These are phyloP conservation scores for Colletotrichum karsti DNA, from an alignment of 2,329 filamentous ascomycete genomes.

Conservation along the genomic window DNA sequence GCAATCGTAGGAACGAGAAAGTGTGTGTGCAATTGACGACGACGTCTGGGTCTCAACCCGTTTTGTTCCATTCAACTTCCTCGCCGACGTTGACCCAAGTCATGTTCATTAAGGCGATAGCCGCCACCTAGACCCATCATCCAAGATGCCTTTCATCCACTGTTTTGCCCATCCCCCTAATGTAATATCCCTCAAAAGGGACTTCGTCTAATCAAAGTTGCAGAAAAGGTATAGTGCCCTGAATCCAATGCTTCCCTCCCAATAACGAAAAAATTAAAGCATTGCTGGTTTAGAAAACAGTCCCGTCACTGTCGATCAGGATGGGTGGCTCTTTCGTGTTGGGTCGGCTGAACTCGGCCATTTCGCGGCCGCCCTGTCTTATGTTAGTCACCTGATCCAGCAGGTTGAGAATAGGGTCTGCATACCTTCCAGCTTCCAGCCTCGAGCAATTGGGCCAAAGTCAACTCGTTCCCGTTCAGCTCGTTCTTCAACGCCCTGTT, in stretches of 20 bases:
- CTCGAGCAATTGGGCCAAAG: slow-evolving; percentile 88
- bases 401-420: background rate
- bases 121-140: slow-evolving; percentile 6
- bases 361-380: slow-evolving; percentile 83
- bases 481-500: slow-evolving; percentile 70
- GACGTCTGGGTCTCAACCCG: background rate
- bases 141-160: slow-evolving; percentile 8
- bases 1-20: background rate
- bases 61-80: slow-evolving; percentile 7
- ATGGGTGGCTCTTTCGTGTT: slow-evolving; percentile 98
- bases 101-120: slow-evolving; percentile 22
- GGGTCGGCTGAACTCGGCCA: slow-evolving; percentile 92
- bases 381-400: slow-evolving; percentile 3
- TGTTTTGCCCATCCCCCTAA: background rate
- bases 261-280: background rate
- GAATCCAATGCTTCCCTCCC: slow-evolving; percentile 20
- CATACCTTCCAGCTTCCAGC: slow-evolving; percentile 97
- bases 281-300: slow-evolving; percentile 76
- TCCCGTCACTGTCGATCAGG: slow-evolving; percentile 94
- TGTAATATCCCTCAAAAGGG: background rate
- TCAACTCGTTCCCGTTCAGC: slow-evolving; percentile 76
- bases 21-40: background rate
- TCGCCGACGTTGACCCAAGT: background rate
- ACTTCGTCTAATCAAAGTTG: slow-evolving; percentile 12
- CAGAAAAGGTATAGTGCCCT: slow-evolving; percentile 24